Base-by-base conservation (phyloP, 2,329 filamentous ascomycete species). In the Ophiocordyceps camponoti-saundersi region DNA sequence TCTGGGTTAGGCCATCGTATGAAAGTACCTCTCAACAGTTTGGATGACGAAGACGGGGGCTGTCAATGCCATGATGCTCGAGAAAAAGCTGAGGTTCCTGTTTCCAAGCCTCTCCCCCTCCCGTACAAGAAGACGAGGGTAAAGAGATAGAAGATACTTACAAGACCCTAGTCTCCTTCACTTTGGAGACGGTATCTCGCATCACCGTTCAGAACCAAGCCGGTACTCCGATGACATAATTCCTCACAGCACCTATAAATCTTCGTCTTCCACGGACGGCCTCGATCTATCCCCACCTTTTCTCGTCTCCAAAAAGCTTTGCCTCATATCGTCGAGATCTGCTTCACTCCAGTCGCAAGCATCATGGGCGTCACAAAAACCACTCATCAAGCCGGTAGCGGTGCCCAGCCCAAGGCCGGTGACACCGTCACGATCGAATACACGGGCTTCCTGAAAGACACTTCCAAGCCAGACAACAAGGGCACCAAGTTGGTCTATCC, bases 371-470 rank as follows among this genome's bases (percentile, higher is more conserved):
- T 95, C 58, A 73, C 70, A 49, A 93, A 87, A 72, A 73, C 71
- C 45, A 65, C 75, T 52, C 62, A 80, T 56, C 59, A 66, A 34
- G 64, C 74, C 52, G 89, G 90, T 58, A 72, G 73, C 57, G 71
- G 72, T 48, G 62, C 78, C 57, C 69, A 65, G 53, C 85, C 90
- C 48, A 60, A 66, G 53, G 57, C 60, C 16, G 83, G 85, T 53
- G 79, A 95, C 62, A 77, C 67, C 23, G 85, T 96, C 59, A 77
- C 75, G 59, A 94, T 96, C 60, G 79, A 92, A 67, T 96, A 96
- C 74, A 92, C 83, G 41, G 92, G 92, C 57, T 95, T 72, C 67
- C 73, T 96, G 52, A 84, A 82, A 66, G 81, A 93, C 59, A 59
- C 69, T 21, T 66, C 59, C 52, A 66, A 77, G 61, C 65, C 73